These are phyloP conservation scores for Rhizoclosmatium globosum DNA, from an alignment of 192 early-diverging fungal genomes.

Conservation along the genomic window DNA sequence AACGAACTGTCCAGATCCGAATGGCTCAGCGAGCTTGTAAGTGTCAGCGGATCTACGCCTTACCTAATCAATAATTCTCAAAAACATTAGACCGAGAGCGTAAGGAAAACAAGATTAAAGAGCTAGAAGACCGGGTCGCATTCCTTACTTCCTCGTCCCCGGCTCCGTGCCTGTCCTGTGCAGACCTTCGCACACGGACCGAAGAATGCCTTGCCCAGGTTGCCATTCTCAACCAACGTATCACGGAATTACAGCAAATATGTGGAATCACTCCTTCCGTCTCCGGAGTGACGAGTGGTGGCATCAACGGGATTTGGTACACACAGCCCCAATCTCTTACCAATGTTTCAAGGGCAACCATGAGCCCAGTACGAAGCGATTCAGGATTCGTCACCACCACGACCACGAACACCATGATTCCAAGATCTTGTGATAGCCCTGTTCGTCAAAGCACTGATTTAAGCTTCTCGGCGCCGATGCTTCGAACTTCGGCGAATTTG, in stretches of 20 bases:
- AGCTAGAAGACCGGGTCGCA: slow-evolving; percentile 9
- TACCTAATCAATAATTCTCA: too few relatives aligned
- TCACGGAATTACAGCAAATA: background rate
- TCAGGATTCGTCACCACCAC: too few relatives aligned
- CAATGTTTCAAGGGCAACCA: too few relatives aligned
- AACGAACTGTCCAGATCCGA: slow-evolving; percentile 9
- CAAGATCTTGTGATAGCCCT: too few relatives aligned
- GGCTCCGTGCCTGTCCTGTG: background rate
- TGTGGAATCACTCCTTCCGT: background rate
- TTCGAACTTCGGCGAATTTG: too few relatives aligned
- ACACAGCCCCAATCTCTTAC: too few relatives aligned
- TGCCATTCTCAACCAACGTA: background rate
- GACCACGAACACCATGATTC: too few relatives aligned
- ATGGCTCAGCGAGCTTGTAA: slow-evolving; percentile 5
- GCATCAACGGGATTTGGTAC: too few relatives aligned
- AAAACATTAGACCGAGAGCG: background rate
- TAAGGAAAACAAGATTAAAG: background rate
- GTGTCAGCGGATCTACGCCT: background rate
- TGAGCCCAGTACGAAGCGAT: too few relatives aligned
- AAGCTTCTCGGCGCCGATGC: too few relatives aligned
- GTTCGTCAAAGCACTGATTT: too few relatives aligned
- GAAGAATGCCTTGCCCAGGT: background rate
- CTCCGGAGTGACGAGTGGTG: too few relatives aligned
- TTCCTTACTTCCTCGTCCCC: background rate
- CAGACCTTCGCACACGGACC: background rate